These are phyloP conservation scores for Haplosporangium sp. DNA, from an alignment of 371 early-diverging fungal species.

Conservation along the genomic window DNA sequence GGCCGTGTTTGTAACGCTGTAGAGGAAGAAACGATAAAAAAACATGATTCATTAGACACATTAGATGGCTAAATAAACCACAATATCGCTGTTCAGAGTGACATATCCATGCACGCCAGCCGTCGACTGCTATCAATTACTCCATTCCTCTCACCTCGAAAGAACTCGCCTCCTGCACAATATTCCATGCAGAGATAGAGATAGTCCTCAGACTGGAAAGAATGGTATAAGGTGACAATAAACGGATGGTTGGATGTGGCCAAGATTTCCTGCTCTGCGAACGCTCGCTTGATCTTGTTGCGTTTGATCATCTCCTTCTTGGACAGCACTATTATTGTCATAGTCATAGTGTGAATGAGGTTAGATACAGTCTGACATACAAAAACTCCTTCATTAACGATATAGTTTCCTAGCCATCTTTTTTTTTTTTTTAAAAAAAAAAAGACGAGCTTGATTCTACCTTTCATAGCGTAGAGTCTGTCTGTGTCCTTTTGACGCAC, in stretches of 20 bases:
- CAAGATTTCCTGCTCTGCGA: conserved; percentile 96
- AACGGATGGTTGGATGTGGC: conserved; percentile 95
- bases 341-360: neutral
- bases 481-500: conserved; percentile 89
- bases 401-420: neutral
- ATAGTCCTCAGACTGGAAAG: conserved; percentile 95
- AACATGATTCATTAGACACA: neutral
- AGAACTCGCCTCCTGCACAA: conserved; percentile 99
- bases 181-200: conserved; percentile 99
- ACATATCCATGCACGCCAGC: neutral
- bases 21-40: neutral
- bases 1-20: conserved; percentile 85
- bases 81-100: neutral
- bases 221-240: conserved; percentile 96
- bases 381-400: too few species aligned
- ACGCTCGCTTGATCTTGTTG: conserved; percentile 96
- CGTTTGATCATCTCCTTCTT: conserved; percentile 97
- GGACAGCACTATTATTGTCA: conserved; percentile 71
- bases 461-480: conserved; percentile 94
- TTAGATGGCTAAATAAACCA: conserved; percentile 7
- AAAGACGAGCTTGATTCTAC: too few species aligned
- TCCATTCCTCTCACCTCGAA: conserved; percentile 68
- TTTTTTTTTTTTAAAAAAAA: neutral
- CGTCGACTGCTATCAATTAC: neutral
- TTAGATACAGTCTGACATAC: too few species aligned